A percentile compares a stretch with the other conserved stretches of the same genome.
These are phyloP conservation scores for Lenwebbia sp. DNA, from an alignment of 345 rosid genomes.

Conservation along the genomic window DNA sequence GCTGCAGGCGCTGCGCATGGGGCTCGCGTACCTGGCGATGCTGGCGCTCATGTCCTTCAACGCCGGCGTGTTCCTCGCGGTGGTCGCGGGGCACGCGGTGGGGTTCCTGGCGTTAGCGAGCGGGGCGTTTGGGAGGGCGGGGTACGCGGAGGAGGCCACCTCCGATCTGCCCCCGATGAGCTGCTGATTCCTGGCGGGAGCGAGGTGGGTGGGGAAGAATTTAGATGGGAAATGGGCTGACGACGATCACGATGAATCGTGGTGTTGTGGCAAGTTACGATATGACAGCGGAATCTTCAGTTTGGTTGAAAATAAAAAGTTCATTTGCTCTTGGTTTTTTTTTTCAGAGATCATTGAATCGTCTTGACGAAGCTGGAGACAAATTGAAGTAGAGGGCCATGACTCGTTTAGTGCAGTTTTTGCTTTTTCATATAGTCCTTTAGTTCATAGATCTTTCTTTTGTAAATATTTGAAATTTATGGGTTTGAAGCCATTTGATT, in stretches of 20 bases:
- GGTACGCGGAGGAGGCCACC: background rate
- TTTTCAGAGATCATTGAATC: background rate
- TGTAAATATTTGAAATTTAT: background rate
- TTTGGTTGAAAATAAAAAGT: background rate
- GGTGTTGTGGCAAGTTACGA: background rate
- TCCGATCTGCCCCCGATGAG: conserved; percentile 16
- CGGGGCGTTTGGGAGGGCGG: conserved; percentile 17
- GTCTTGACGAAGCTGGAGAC: background rate
- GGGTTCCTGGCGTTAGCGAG: conserved; percentile 61
- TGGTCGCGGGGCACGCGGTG: conserved; percentile 50
- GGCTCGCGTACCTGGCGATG: conserved; percentile 60
- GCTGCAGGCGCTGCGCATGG: conserved; percentile 37
- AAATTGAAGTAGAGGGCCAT: background rate
- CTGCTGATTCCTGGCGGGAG: background rate
- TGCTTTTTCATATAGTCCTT: background rate
- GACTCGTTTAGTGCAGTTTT: background rate
- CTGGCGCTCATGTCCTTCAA: conserved; percentile 85
- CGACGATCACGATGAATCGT: background rate
- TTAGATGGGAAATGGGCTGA: no score
- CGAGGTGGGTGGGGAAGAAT: background rate
- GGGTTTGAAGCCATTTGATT: background rate
- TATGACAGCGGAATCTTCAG: background rate
- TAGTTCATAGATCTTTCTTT: background rate
- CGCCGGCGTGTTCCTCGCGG: conserved; percentile 55
- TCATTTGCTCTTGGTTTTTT: background rate